Evolutionary conservation across 768 basidiomycete species (phyloP), one percentile per base, ranked within the genome.

Genomic region (Boletus huronensis): DNA sequence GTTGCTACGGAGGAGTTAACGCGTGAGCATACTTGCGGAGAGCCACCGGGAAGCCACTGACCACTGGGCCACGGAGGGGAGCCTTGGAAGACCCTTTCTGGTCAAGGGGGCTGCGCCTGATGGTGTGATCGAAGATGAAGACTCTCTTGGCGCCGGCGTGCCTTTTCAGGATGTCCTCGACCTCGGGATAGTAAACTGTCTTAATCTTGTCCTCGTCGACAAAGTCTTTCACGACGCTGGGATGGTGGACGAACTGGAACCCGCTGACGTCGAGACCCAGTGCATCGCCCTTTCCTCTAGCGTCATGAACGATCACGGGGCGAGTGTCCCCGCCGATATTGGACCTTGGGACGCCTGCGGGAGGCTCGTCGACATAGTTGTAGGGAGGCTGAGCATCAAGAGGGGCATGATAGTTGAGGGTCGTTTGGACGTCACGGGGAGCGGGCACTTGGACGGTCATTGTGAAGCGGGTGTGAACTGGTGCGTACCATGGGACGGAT

Each of bases 121-220:
- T 71, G 39, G 74, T 77, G 55, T 78, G 76, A 53, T 79, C 78
- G 32, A 79, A 79, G 55, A 79, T 68, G 58, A 75, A 61, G 40
- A 77, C 69, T 34, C 65, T 65, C 61, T 70, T 72, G 9, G 72
- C 77, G 5, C 76, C 75, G 0, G 71, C 60, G 25, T 72, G 47
- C 54, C 69, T 65, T 63, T 73, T 79, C 57, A 79, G 48, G 25
- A 80, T 62, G 53, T 72, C 71, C 51, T 72, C 72, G 0, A 73
- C 69, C 63, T 80, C 78, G 35, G 63, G 54, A 55, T 79, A 79
- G 53, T 80, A 80, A 21, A 40, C 59, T 7, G 50, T 48, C 61
- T 63, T 57, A 58, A 79, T 77, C 45, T 52, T 60, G 35, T 69
- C 74, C 28, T 78, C 75, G 49, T 78, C 68, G 17, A 54, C 58